Evolutionary conservation across 2,329 filamentous ascomycete species (phyloP).

Genomic region (Hymenoscyphus salicellus): DNA sequence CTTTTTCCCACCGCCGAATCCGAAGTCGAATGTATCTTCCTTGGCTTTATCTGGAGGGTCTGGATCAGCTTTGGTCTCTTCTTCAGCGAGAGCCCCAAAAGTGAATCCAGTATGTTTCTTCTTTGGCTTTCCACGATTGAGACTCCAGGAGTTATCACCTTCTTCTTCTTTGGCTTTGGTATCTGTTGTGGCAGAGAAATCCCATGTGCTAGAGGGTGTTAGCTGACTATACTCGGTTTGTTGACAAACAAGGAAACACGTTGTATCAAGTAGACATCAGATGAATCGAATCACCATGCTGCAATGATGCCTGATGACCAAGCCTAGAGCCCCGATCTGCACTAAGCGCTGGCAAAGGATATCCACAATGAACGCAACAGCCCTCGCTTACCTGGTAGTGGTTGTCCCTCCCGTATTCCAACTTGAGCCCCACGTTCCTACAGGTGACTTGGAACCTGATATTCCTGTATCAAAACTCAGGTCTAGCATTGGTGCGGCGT

Average conservation of each 20-base stretch:
- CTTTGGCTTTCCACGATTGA: constrained; percentile 48
- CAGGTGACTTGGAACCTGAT: constrained; percentile 43
- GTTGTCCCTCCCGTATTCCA: constrained; percentile 49
- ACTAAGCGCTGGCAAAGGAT: not conserved
- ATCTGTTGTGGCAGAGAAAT: constrained; percentile 36
- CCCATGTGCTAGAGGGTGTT: constrained; percentile 24
- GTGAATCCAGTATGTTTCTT: constrained; percentile 48
- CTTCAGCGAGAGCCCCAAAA: constrained; percentile 49
- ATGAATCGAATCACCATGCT: not conserved
- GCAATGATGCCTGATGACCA: not conserved
- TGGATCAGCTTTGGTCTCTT: constrained; percentile 34
- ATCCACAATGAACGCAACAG: constrained; percentile 1
- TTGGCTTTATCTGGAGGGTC: constrained; percentile 34
- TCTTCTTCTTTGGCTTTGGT: constrained; percentile 44
- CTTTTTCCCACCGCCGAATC: constrained; percentile 39
- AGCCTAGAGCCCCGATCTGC: not conserved
- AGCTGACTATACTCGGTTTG: not conserved
- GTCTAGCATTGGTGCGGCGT: constrained; percentile 59
- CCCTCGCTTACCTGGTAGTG: constrained; percentile 28
- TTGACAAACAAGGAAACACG: not conserved
- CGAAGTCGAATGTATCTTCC: constrained; percentile 40
- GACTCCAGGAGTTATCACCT: constrained; percentile 50
- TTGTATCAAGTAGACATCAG: not conserved
- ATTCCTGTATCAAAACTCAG: constrained; percentile 50
- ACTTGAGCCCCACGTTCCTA: constrained; percentile 59